Conservation (phyloP, 768 basidiomycete genomes). For the Roridomyces roridus region DNA sequence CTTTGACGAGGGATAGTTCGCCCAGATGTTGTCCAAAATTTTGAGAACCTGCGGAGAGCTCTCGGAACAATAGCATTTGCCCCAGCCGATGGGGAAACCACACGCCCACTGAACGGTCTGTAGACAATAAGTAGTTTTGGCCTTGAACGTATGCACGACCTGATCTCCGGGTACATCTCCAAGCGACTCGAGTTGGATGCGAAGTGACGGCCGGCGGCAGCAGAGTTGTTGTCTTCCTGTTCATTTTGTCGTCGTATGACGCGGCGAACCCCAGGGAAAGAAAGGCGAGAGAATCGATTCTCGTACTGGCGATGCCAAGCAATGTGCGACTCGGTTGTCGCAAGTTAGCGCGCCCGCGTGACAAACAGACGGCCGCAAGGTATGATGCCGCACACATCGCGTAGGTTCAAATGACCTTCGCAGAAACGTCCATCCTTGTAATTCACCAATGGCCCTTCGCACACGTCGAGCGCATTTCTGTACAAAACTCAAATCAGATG, state of each 20-base stretch:
- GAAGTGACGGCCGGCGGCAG: no score
- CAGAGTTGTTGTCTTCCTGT: no score
- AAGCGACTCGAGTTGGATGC: no score
- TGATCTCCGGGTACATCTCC: no score
- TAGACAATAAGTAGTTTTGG: no score
- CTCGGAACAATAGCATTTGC: no score
- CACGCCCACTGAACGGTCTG: no score
- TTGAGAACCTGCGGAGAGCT: no score
- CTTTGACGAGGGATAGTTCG: no score
- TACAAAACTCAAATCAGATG: background rate
- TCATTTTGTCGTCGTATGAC: conserved; percentile 9
- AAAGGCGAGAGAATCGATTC: background rate
- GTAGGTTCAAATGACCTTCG: conserved; percentile 24
- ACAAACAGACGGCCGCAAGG: background rate
- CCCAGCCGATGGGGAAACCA: no score
- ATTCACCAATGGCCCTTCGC: conserved; percentile 30
- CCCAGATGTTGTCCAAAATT: no score
- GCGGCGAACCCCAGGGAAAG: conserved; percentile 2
- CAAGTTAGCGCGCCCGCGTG: background rate
- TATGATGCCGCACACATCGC: background rate
- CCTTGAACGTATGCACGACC: no score
- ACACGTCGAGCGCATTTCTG: conserved; percentile 33
- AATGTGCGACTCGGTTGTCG: background rate
- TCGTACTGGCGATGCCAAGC: conserved; percentile 2
- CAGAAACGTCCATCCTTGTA: conserved; percentile 40